These are phyloP conservation scores for Phytophthora multivora DNA, from an alignment of 352 stramenopile genomes.

Conservation along the genomic window DNA sequence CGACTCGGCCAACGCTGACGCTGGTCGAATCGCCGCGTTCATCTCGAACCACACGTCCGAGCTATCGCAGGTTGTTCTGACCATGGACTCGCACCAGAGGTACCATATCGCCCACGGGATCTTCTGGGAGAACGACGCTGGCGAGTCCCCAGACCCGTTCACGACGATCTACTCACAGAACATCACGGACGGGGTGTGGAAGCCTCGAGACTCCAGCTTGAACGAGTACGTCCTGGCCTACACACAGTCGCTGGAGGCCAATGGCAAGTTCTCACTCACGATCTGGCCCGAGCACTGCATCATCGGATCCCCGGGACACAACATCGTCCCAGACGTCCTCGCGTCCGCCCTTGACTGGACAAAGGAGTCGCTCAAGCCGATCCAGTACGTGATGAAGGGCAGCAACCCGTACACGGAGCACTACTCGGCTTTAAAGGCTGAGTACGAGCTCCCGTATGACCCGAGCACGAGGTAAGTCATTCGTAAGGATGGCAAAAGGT, in stretches of 20 bases:
- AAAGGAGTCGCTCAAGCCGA: constrained; percentile 50
- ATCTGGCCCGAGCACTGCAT: constrained; percentile 98
- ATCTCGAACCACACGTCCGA: constrained; percentile 66
- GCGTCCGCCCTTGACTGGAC: constrained; percentile 85
- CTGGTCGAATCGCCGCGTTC: constrained; percentile 83
- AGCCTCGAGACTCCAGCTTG: constrained; percentile 55
- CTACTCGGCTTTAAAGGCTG: constrained; percentile 92
- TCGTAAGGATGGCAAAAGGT: not conserved
- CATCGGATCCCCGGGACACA: constrained; percentile 88
- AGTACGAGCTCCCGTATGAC: constrained; percentile 85
- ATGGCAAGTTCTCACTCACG: constrained; percentile 86
- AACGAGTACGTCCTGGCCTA: constrained; percentile 90
- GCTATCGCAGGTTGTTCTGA: constrained; percentile 89
- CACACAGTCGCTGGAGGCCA: constrained; percentile 79
- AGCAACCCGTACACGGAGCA: constrained; percentile 95
- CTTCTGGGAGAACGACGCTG: constrained; percentile 88
- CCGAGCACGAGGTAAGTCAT: constrained; percentile 45
- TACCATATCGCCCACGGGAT: constrained; percentile 93
- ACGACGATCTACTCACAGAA: constrained; percentile 90
- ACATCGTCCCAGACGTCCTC: constrained; percentile 80
- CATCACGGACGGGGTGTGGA: constrained; percentile 60
- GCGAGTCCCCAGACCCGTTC: constrained; percentile 84
- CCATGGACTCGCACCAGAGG: constrained; percentile 95
- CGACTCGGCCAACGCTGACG: constrained; percentile 84
- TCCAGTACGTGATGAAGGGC: constrained; percentile 92